phyloP scores from a whole-genome alignment of 2,329 filamentous ascomycete genomes.

The Hysterium pulicare region DNA sequence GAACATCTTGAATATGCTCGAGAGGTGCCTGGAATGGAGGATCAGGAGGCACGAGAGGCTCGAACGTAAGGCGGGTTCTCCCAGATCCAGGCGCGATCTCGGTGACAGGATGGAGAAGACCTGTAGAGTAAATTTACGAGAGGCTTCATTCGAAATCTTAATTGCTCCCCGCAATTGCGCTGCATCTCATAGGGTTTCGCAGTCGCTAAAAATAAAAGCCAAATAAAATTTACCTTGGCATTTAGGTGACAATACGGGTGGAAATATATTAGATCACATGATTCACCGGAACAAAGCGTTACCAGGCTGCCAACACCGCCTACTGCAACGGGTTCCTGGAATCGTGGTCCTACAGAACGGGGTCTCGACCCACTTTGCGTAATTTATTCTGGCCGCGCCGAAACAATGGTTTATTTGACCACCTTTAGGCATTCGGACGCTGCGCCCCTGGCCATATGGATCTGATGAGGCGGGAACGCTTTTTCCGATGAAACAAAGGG shows the following conservation, averaged over 20 bases:
- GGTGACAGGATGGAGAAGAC: conserved; percentile 12
- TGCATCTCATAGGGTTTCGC: conserved; percentile 14
- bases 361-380: conserved; percentile 28
- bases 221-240: conserved; percentile 22
- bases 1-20: no score
- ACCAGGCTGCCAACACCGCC: conserved; percentile 1
- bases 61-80: conserved; percentile 4
- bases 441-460: conserved; percentile 14
- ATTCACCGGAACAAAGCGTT: conserved; percentile 7
- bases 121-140: conserved; percentile 30
- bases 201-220: conserved; percentile 13
- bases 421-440: conserved; percentile 17
- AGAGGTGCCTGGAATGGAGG: no score
- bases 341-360: conserved; percentile 29
- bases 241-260: conserved; percentile 19
- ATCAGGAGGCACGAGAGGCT: no score
- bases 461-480: conserved; percentile 14
- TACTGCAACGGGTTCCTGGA: conserved; percentile 18
- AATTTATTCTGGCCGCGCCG: conserved; percentile 23
- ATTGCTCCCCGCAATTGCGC: conserved; percentile 18
- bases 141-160: conserved; percentile 26
- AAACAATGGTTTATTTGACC: conserved; percentile 22
- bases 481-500: conserved; percentile 23
- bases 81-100: conserved; percentile 7
- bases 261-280: conserved; percentile 25